Evolutionary conservation across 2,329 filamentous ascomycete genomes (phyloP), one percentile per base, ranked within the genome.

Genomic region (Alternaria ventricosa): DNA sequence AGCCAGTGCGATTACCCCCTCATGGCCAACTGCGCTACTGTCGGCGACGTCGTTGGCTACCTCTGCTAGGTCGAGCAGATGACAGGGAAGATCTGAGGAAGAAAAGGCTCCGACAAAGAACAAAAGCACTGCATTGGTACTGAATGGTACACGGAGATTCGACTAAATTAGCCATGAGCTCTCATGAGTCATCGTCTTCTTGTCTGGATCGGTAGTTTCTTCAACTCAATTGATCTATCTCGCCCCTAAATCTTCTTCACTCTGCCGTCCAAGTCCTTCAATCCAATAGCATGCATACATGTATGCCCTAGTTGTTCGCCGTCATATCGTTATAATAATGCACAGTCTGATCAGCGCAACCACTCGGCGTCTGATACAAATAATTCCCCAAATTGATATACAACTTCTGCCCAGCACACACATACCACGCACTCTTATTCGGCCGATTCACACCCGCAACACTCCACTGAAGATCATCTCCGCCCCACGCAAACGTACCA

Each of bases 331-430:
- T 78, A 44, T 80, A 80, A 56, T 78, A 80, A 69, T 79, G 78
- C 71, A 79, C 78, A 67, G 87, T 89, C 78, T 89, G 83, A 78
- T 89, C 87, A 28, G 82, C 81, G 77, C 87, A 89, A 4, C 87
- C 87, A 4, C 78, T 75, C 0, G 87, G 87, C 11, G 87, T 89
- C 76, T 85, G 78, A 71, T 88, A 89, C 25, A 78, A 78, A 71
- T 89, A 89, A 13, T 85, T 85, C 0, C 88, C 87, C 58, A 88
- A 82, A 70, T 89, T 89, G 70, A 89, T 83, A 70, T 85, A 88
- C 65, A 89, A 67, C 55, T 75, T 71, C 76, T 87, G 83, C 6
- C 80, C 79, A 49, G 78, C 79, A 65, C 87, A 89, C 56, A 89
- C 87, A 66, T 88, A 83, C 86, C 87, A 89, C 1, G 87, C 87